phyloP scores from a whole-genome alignment of 148 eudicot species.

The Diospyros kaki region DNA sequence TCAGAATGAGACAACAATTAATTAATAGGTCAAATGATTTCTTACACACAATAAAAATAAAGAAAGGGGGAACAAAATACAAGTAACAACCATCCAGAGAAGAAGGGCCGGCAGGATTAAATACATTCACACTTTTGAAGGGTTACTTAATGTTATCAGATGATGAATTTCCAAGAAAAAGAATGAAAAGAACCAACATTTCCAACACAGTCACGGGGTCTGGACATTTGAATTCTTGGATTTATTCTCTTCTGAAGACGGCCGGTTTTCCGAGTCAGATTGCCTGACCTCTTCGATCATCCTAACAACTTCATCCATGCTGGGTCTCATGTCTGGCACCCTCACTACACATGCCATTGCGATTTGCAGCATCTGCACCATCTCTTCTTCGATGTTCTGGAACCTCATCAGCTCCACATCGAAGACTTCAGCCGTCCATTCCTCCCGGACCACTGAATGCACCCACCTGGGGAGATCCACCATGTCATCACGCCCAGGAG shows the following conservation, averaged over 20 bases:
- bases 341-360: constrained; percentile 18
- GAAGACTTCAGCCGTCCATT: constrained; percentile 26
- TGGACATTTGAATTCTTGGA: constrained; percentile 15
- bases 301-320: constrained; percentile 20
- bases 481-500: constrained; percentile 17
- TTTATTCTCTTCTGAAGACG: constrained; percentile 16
- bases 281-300: constrained; percentile 26
- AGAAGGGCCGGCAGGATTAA: neutral
- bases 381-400: constrained; percentile 26
- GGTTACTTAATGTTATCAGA: neutral
- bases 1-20: too few relatives aligned
- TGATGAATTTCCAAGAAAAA: neutral
- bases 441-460: constrained; percentile 25
- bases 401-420: constrained; percentile 22
- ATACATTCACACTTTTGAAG: neutral
- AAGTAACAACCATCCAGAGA: neutral
- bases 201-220: constrained; percentile 11
- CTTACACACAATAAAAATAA: too few relatives aligned
- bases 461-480: constrained; percentile 29
- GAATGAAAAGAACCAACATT: neutral
- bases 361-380: constrained; percentile 27
- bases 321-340: constrained; percentile 20
- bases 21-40: too few relatives aligned
- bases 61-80: neutral
- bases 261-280: constrained; percentile 23